Evolutionary conservation across 208 protist genomes (phyloP), one percentile per base, ranked within the genome.

Genomic region (Borovskyia barvae): DNA sequence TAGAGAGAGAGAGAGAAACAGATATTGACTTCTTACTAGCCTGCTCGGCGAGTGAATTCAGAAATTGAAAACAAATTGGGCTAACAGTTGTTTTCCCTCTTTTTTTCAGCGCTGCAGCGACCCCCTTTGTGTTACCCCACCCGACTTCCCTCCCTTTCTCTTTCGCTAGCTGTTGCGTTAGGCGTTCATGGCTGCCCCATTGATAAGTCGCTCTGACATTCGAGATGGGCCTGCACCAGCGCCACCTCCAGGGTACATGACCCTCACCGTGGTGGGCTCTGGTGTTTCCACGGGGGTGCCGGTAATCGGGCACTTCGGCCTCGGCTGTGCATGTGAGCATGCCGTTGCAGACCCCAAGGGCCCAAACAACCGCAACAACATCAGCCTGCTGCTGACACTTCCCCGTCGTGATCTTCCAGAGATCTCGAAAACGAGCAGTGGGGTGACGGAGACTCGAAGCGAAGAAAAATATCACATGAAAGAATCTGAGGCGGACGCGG

Each of bases 201-300:
- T n/a, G n/a, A n/a, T n/a, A n/a, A n/a, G n/a, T n/a, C n/a, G n/a
- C n/a, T n/a, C n/a, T n/a, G n/a, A n/a, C n/a, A n/a, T n/a, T n/a
- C n/a, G n/a, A n/a, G n/a, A n/a, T n/a, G n/a, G 35, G 7, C 47
- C 54, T 1, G 55, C 50, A 12, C 49, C 56, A 15, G 71, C 73
- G 24, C 66, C 75, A 8, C 40, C 73, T 14, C n/a, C 47, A 17
- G 71, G 67, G 29, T 73, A 65, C 54, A 73, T 81, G 52, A 63
- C 19, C 12, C 45, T 82, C 47, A 83, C 67, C 17, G 43, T 96
- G 41, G 90, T 93, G 8, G 87, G 87, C 41, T 86, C 80, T 25
- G 90, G 90, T 42, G 84, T 86, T n/a, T 92, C 86, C 12, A 93
- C 82, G 0, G 90, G 64, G 24, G 63, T 96, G 3, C 90, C 90